These are phyloP conservation scores for Psilocybe mexicana DNA, from an alignment of 1,284 basidiomycete species.

Conservation along the genomic window DNA sequence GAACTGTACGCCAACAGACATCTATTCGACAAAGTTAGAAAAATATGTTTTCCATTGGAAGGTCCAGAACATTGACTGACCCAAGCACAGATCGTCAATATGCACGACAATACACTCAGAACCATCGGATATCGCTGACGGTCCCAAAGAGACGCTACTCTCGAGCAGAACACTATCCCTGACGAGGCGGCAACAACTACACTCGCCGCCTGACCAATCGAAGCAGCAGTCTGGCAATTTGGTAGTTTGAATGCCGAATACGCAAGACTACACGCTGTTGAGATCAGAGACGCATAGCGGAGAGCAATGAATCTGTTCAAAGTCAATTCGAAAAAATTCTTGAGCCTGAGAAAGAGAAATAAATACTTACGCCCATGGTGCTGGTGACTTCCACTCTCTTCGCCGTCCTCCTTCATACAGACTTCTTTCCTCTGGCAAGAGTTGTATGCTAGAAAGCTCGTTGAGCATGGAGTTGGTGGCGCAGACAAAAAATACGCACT, in stretches of 20 bases:
- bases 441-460: conserved; percentile 6
- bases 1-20: conserved; percentile 27
- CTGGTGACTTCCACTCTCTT: conserved; percentile 23
- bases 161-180: conserved; percentile 28
- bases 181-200: conserved; percentile 25
- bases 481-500: conserved; percentile 11
- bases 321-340: neutral
- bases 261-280: conserved; percentile 25
- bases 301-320: conserved; percentile 26
- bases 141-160: conserved; percentile 29
- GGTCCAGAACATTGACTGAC: conserved; percentile 11
- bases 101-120: conserved; percentile 17
- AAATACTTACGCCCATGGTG: conserved; percentile 30
- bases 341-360: neutral
- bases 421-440: conserved; percentile 27
- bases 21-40: conserved; percentile 10
- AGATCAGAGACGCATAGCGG: conserved; percentile 29
- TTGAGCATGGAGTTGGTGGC: neutral
- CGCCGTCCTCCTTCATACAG: conserved; percentile 24
- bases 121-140: conserved; percentile 20
- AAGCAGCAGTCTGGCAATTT: conserved; percentile 26
- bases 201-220: conserved; percentile 25
- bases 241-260: conserved; percentile 25
- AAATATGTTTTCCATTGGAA: neutral
- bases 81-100: conserved; percentile 28